Base-by-base conservation (phyloP, 2,329 filamentous ascomycete species). In the Talaromyces sp. region DNA sequence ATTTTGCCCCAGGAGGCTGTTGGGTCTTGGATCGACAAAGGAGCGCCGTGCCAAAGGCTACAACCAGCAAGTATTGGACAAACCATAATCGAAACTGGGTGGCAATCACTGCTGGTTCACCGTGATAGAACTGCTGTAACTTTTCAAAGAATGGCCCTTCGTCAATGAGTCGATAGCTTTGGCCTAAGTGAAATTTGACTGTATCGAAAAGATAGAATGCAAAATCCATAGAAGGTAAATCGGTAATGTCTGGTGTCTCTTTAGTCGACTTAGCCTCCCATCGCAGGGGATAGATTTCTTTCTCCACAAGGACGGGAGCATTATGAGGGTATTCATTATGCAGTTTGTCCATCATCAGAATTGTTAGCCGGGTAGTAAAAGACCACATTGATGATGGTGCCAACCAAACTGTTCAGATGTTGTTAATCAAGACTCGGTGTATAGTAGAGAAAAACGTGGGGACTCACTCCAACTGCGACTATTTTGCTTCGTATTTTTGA, bases 151-250 rank as follows among this genome's bases (percentile, higher is more conserved):
- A 74, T 1, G 52, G 52, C 0, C 60, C 58, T 39, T 74, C 71
- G 24, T 74, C 67, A 17, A 75, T 69, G 1, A 75, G 63, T 0
- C 66, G 61, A 39, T 72, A 75, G 4, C 63, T 67, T 19, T 74
- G 70, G 3, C 71, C 67, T 0, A 75, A 64, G 14, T 75, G 73
- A 20, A 75, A 75, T 14, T 74, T 73, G 47, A 74, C 72, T 1
- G 57, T 64, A 37, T 64, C 58, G 51, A 63, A 60, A 13, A 65
- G 56, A 51, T 65, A 63, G 1, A 61, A 30, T 10, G 63, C 59
- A 30, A 64, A 49, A 37, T 65, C 61, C 9, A 65, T 49, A 9
- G 73, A 72, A 0, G 73, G 73, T 0, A 75, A 49, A 2, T 67
- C 65, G 9, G 55, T 65, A 0, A 71, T 66, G 22, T 75, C 71